A percentile compares a stretch with the other conserved stretches of the same genome.
phyloP scores from a whole-genome alignment of 2,329 filamentous ascomycete genomes.

The Fusarium siculi region DNA sequence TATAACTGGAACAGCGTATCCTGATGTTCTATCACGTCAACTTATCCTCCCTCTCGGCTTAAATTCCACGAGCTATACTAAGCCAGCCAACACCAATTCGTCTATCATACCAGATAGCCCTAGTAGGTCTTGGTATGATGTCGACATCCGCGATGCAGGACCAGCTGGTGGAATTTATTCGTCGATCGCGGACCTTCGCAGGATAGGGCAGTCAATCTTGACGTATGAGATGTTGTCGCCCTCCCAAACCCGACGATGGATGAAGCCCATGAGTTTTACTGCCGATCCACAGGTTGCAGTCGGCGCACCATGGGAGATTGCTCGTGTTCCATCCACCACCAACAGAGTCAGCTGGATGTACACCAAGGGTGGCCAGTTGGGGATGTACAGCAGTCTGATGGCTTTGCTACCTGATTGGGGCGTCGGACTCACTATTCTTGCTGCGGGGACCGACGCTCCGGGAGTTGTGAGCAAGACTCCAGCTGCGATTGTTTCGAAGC shows the following conservation, averaged over 20 bases:
- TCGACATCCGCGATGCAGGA: neutral
- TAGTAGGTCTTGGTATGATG: neutral
- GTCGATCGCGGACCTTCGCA: neutral
- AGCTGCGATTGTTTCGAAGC: neutral
- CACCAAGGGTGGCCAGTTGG: neutral
- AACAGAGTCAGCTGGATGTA: neutral
- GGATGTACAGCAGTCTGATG: neutral
- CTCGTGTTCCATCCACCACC: neutral
- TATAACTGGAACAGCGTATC: neutral
- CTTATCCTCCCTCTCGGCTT: neutral
- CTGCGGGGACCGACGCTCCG: neutral
- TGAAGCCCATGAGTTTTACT: neutral
- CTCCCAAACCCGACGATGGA: neutral
- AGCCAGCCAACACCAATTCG: neutral
- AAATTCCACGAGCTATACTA: neutral
- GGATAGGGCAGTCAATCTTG: neutral
- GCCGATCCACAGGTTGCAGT: neutral
- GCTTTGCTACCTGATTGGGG: neutral
- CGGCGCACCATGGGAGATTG: neutral
- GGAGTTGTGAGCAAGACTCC: neutral
- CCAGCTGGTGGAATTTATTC: neutral
- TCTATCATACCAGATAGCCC: neutral
- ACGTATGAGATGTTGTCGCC: neutral
- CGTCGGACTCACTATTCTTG: neutral
- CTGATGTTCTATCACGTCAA: neutral